These are phyloP conservation scores for Hibiscus mutabilis DNA, from an alignment of 345 rosid genomes.

Conservation along the genomic window DNA sequence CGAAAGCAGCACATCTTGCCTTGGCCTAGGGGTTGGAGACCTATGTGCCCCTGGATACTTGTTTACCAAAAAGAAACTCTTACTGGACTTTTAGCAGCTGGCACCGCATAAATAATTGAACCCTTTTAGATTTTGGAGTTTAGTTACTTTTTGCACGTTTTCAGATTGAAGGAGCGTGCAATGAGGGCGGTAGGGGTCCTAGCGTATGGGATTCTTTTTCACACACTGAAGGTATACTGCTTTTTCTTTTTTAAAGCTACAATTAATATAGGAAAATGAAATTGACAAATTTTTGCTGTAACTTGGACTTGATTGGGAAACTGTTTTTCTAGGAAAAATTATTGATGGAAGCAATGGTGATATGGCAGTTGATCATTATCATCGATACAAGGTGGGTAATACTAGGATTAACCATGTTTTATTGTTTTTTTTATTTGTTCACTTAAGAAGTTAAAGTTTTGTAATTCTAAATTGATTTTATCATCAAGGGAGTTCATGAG, in stretches of 20 bases:
- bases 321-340: constrained; percentile 32
- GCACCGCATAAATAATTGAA: background rate
- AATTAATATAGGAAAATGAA: background rate
- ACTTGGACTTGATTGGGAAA: background rate
- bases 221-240: constrained; percentile 28
- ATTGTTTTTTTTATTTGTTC: background rate
- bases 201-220: constrained; percentile 62
- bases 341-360: constrained; percentile 56
- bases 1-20: background rate
- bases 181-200: constrained; percentile 54
- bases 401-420: background rate
- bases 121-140: background rate
- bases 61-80: background rate
- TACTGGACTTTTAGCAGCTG: background rate
- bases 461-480: background rate
- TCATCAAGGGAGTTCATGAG: background rate
- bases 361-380: constrained; percentile 54
- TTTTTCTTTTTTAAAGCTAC: background rate
- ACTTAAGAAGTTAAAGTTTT: background rate
- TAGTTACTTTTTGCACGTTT: constrained; percentile 9
- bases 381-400: constrained; percentile 48
- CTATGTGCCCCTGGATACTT: background rate
- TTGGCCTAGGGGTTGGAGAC: background rate
- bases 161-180: constrained; percentile 62
- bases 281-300: background rate